Base-by-base conservation (phyloP, 768 basidiomycete genomes). In the Serendipita indica region DNA sequence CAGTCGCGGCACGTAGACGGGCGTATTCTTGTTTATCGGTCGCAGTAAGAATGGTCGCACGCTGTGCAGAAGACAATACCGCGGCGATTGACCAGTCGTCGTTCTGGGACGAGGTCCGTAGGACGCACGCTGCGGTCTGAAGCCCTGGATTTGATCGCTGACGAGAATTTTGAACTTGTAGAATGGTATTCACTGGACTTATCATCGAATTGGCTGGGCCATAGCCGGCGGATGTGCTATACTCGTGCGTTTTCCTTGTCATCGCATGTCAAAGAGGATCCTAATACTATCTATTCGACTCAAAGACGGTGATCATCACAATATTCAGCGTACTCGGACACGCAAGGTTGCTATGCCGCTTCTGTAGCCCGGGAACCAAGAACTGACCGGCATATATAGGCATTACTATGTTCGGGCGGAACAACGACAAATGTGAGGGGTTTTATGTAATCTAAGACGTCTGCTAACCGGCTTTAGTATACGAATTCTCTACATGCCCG, bases 401-500 rank as follows among this genome's bases (percentile, higher is more conserved):
- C 82, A 81, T 65, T 89, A 89, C 64, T 82, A 75, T 37, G 82
- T 81, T 45, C 84, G 74, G 4, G 69, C 70, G 37, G 81, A 90
- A 67, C 88, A 90, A 67, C 81, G 86, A 57, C 88, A 90, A 71
- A 79, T 89, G 88, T 86, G 13, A 60, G 49, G 22, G 33, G 43
- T 25, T 5, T 1, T 39, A n/a, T 37, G 35, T 14, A 32, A 54
- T 27, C 12, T 37, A 13, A 65, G 87, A 84, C 60, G 64, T 58
- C 14, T 25, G 49, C 58, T 59, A 34, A 62, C 35, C 12, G 33
- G 16, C 20, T 25, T 27, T 39, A 62, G 61, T 28, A 60, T 89
- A n/a, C 81, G 88, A 60, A 80, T 90, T 45, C 66, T 90, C 62
- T 88, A 87, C 64, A 86, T 91, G 87, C 88, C 89, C 1, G 79